Conservation (phyloP, 148 eudicot species). For the Pouteria glomerata region DNA sequence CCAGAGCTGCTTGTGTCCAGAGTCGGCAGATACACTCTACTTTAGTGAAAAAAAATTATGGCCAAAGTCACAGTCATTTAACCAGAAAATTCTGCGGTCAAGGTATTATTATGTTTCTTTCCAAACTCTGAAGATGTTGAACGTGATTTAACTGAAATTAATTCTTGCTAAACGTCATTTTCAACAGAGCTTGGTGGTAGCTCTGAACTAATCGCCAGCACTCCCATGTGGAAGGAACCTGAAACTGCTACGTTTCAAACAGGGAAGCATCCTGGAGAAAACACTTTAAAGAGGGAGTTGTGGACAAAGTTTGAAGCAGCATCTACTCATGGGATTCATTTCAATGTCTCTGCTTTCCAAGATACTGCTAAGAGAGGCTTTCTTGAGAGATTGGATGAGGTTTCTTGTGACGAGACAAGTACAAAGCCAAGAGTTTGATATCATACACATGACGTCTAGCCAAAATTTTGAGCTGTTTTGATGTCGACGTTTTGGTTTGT, state of each 20-base stretch:
- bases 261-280: constrained; percentile 80
- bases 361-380: constrained; percentile 48
- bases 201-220: constrained; percentile 35
- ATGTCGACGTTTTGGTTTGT: too few relatives aligned
- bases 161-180: neutral
- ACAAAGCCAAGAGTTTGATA: too few relatives aligned
- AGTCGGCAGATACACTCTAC: constrained; percentile 25
- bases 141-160: neutral
- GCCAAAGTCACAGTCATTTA: constrained; percentile 1
- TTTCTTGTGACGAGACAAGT: constrained; percentile 32
- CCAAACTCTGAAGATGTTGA: neutral
- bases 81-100: constrained; percentile 15
- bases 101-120: constrained; percentile 18
- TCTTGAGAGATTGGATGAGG: constrained; percentile 83
- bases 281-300: constrained; percentile 83
- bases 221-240: constrained; percentile 69
- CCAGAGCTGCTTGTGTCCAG: constrained; percentile 22
- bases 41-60: constrained; percentile 16
- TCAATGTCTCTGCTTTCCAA: constrained; percentile 19
- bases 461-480: too few relatives aligned
- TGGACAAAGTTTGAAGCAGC: constrained; percentile 93
- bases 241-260: constrained; percentile 36
- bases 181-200: constrained; percentile 24
- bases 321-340: constrained; percentile 30
- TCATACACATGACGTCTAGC: too few relatives aligned